Conservation (phyloP, 2,329 filamentous ascomycete species). For the Trichoderma atroviride region DNA sequence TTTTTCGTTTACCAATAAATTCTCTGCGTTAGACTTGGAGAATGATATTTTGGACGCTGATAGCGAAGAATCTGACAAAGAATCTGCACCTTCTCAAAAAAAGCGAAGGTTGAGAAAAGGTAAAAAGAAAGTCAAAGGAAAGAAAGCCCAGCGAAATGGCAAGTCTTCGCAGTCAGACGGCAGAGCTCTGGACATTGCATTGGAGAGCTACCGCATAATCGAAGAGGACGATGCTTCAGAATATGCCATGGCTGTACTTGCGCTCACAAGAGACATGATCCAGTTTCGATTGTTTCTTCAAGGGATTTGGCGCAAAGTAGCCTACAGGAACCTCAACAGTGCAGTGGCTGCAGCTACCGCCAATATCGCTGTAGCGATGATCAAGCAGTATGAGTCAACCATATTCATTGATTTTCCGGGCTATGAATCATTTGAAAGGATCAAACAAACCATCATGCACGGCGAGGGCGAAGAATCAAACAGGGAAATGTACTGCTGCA, state of each 20-base stretch:
- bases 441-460: constrained; percentile 46
- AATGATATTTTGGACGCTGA: constrained; percentile 11
- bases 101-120: constrained; percentile 13
- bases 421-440: constrained; percentile 47
- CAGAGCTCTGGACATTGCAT: constrained; percentile 40
- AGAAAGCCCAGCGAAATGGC: constrained; percentile 19
- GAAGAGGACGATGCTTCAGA: constrained; percentile 44
- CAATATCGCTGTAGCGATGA: constrained; percentile 46
- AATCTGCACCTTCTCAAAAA: background rate
- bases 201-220: constrained; percentile 50
- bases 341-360: constrained; percentile 49
- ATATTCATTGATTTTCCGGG: constrained; percentile 52
- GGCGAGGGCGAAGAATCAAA: constrained; percentile 40
- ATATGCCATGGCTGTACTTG: constrained; percentile 49
- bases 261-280: constrained; percentile 42
- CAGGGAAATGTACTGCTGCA: constrained; percentile 20
- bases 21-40: constrained; percentile 26
- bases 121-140: constrained; percentile 29
- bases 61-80: background rate
- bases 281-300: constrained; percentile 46
- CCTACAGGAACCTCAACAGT: constrained; percentile 48
- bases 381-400: constrained; percentile 41
- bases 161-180: constrained; percentile 26
- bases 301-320: constrained; percentile 47
- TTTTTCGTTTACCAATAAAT: constrained; percentile 27